phyloP scores from a whole-genome alignment of 2,329 filamentous ascomycete species.

The Apiospora kogelbergensis region DNA sequence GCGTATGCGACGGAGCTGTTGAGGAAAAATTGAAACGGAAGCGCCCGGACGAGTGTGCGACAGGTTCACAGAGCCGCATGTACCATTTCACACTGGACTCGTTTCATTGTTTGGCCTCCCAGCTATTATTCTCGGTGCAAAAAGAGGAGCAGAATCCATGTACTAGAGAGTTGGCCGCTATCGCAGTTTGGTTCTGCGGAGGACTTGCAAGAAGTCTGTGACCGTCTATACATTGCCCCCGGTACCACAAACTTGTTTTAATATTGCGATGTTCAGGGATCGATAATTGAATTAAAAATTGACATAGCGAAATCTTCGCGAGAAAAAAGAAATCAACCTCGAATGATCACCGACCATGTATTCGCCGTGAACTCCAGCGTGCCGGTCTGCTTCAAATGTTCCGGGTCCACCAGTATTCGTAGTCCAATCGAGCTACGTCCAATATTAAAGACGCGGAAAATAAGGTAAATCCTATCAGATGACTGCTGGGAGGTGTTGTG shows the following conservation, averaged over 20 bases:
- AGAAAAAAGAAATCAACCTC: background rate
- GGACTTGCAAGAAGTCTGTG: background rate
- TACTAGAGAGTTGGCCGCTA: too few species aligned
- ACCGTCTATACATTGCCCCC: background rate
- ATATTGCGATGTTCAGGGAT: too few species aligned
- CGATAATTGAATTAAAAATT: too few species aligned
- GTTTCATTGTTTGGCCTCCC: too few species aligned
- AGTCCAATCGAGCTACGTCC: constrained; percentile 29
- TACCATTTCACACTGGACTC: background rate
- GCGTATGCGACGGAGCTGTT: too few species aligned
- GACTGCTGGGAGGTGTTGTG: constrained; percentile 11
- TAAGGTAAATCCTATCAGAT: constrained; percentile 34
- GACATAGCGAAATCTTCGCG: background rate
- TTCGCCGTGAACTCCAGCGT: background rate
- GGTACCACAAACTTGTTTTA: too few species aligned
- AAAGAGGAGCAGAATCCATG: too few species aligned
- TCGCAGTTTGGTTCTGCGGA: background rate
- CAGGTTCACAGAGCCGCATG: background rate
- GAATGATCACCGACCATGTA: background rate
- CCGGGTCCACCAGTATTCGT: constrained; percentile 40
- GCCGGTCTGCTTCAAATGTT: constrained; percentile 21
- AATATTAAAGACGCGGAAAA: constrained; percentile 42
- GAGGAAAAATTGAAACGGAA: too few species aligned
- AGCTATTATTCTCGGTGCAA: too few species aligned
- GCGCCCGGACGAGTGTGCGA: background rate